Evolutionary conservation across 345 rosid genomes (phyloP), one percentile per base, ranked within the genome.

Genomic region (Geranium brycei): DNA sequence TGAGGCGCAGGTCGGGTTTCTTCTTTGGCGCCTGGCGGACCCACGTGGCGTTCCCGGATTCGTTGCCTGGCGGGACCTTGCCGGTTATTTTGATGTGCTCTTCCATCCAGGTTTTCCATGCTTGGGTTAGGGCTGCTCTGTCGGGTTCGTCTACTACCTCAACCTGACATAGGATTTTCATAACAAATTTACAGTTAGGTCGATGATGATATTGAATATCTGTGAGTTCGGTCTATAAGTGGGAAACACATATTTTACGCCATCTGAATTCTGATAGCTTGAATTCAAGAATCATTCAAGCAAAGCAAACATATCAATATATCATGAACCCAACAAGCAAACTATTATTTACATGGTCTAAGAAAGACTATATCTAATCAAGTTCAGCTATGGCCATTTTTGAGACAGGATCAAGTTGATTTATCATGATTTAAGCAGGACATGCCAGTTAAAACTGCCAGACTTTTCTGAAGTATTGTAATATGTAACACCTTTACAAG

Each of bases 81-180:
- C 96, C 96, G 0, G 85, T 81, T 23, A 78, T 69, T 76, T 85
- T 77, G 66, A 92, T 84, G 68, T 87, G 84, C 70, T 91, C 96
- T 80, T 91, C 96, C 81, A 91, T 91, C 97, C 97, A 91, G 64
- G 95, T 87, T 69, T 92, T 92, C 98, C 98, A 89, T 4, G 91
- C 87, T 79, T 84, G 80, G 5, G 93, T 92, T 53, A 92, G 73
- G 64, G 82, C 67, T 1, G 78, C 62, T 73, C 87, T 86, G 59
- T 89, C 95, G 3, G 91, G 84, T 63, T 87, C 88, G 53, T 74
- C 87, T 65, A 91, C 92, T 19, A 87, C 75, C 15, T 85, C 88
- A 67, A 84, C 82, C 98, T 87, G 73, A 41, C 51, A 72, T 62
- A 23, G 28, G 19, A 51, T 59, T 57, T 16, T 56, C 64, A 47